Evolutionary conservation across 2,329 filamentous ascomycete species (phyloP).

Genomic region (Calycina marina): DNA sequence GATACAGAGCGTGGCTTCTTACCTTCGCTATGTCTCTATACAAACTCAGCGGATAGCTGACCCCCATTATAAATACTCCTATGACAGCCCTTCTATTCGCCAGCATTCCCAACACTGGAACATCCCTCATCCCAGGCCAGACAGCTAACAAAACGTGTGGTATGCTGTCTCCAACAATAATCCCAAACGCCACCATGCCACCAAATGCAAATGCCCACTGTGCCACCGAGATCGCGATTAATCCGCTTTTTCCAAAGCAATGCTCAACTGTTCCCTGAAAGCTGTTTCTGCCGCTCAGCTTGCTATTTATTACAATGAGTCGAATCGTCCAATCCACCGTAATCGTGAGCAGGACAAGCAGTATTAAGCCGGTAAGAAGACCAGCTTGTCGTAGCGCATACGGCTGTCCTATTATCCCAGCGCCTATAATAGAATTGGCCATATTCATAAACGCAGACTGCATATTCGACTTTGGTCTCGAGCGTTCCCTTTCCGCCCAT

Average conservation of each 20-base stretch:
- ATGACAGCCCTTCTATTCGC: constrained; percentile 74
- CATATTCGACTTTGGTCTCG: constrained; percentile 70
- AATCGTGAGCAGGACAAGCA: constrained; percentile 67
- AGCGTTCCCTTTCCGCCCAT: constrained; percentile 38
- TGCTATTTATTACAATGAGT: constrained; percentile 93
- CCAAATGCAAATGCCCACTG: constrained; percentile 99
- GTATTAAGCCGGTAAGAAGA: constrained; percentile 60
- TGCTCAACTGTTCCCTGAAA: constrained; percentile 94
- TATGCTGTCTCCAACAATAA: constrained; percentile 94
- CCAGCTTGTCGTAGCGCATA: constrained; percentile 95
- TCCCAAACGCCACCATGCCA: constrained; percentile 95
- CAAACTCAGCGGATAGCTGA: constrained; percentile 82
- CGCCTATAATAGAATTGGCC: constrained; percentile 93
- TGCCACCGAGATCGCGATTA: constrained; percentile 77
- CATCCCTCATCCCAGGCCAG: constrained; percentile 58
- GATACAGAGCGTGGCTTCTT: constrained; percentile 15
- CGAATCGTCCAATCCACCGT: constrained; percentile 96
- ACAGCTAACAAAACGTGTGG: constrained; percentile 75
- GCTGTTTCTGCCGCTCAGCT: constrained; percentile 81
- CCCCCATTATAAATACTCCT: constrained; percentile 67
- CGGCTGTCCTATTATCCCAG: constrained; percentile 68
- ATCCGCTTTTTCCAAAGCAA: constrained; percentile 77
- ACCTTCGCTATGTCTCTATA: constrained; percentile 97
- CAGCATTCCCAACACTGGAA: constrained; percentile 69
- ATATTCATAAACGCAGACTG: constrained; percentile 97